Evolutionary conservation across 768 basidiomycete genomes (phyloP).

Genomic region (Panellus pusillus): DNA sequence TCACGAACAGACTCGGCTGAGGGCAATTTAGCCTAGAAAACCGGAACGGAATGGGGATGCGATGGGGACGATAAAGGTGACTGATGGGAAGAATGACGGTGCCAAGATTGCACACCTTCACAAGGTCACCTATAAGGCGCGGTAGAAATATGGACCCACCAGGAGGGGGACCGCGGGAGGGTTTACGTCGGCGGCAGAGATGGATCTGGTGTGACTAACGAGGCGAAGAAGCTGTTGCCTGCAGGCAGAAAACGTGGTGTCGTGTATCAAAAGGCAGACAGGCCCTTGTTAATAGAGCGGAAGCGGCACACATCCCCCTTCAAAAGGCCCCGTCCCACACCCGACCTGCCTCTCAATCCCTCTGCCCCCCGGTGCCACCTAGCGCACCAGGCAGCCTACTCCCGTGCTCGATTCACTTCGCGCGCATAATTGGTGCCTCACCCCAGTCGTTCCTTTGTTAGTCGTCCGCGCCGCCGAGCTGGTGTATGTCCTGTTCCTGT

Average conservation of each 20-base stretch:
- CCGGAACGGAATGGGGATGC: conserved; percentile 16
- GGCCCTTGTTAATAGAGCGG: conserved; percentile 36
- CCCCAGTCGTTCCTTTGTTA: conserved; percentile 28
- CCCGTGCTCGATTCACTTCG: conserved; percentile 55
- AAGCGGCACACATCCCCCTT: conserved; percentile 56
- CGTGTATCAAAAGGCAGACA: conserved; percentile 59
- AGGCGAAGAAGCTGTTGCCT: conserved; percentile 54
- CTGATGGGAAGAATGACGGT: conserved; percentile 42
- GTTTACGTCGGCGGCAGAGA: conserved; percentile 14
- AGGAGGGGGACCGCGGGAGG: neutral
- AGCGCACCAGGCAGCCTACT: conserved; percentile 28
- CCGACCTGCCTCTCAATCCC: conserved; percentile 43
- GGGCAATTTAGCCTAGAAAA: neutral
- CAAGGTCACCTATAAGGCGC: neutral
- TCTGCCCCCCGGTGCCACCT: conserved; percentile 24
- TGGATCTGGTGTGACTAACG: conserved; percentile 15
- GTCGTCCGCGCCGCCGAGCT: neutral
- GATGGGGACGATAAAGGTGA: conserved; percentile 49
- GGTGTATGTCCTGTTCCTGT: conserved; percentile 12
- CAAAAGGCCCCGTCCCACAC: conserved; percentile 51
- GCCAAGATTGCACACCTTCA: conserved; percentile 11
- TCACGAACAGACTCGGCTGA: neutral
- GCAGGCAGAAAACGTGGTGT: conserved; percentile 78
- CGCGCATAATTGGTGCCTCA: conserved; percentile 41
- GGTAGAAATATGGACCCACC: conserved; percentile 15